phyloP scores from a whole-genome alignment of 2,329 filamentous ascomycete species.

The Exophiala aquamarina region DNA sequence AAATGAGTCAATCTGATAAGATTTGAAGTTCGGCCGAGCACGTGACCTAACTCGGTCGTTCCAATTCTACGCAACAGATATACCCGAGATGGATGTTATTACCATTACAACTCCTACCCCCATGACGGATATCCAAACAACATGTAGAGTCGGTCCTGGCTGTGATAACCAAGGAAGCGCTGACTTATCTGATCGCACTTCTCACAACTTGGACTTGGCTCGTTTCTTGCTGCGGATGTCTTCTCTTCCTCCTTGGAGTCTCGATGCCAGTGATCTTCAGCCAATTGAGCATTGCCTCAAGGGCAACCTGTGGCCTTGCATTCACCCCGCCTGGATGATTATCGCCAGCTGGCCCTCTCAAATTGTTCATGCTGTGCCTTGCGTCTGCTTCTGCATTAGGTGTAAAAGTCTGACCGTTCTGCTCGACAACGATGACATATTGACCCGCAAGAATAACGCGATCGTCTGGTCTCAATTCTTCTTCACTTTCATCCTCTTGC shows the following conservation, averaged over 20 bases:
- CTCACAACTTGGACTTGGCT: constrained; percentile 1
- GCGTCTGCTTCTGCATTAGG: constrained; percentile 1
- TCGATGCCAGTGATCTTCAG: constrained; percentile 10
- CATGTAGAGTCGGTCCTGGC: too few species aligned
- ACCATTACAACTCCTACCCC: too few species aligned
- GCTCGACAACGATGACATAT: constrained; percentile 9
- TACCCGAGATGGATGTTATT: too few species aligned
- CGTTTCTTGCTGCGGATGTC: not conserved
- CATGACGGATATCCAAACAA: too few species aligned
- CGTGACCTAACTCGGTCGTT: too few species aligned
- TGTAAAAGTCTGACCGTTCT: not conserved
- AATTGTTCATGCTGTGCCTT: not conserved
- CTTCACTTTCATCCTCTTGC: constrained; percentile 3
- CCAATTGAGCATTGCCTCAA: constrained; percentile 9
- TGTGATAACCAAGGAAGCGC: too few species aligned
- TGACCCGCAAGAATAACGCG: constrained; percentile 13
- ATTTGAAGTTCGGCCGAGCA: too few species aligned
- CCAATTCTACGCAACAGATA: too few species aligned
- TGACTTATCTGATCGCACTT: constrained; percentile 5
- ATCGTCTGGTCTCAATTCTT: constrained; percentile 10
- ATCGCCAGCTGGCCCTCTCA: not conserved
- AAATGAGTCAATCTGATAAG: too few species aligned
- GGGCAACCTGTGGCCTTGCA: not conserved
- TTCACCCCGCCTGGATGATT: not conserved
- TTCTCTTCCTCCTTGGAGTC: constrained; percentile 1